Evolutionary conservation across 352 stramenopile genomes (phyloP).

Genomic region (Phytophthora idaei): DNA sequence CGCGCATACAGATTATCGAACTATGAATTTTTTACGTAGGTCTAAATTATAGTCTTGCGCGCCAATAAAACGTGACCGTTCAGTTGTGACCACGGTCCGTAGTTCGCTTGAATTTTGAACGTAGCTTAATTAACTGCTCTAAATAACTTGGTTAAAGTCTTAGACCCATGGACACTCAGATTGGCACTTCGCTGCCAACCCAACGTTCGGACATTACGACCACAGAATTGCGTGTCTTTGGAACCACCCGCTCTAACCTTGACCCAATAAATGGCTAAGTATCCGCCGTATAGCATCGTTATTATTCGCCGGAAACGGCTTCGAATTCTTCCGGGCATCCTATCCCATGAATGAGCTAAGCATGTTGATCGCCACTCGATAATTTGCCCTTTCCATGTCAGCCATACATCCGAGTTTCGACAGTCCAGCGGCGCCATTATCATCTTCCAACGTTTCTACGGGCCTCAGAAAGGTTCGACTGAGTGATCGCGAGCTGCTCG

Average conservation of each 20-base stretch:
- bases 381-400: background rate
- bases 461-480: slow-evolving; percentile 19
- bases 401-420: background rate
- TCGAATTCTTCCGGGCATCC: background rate
- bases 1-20: background rate
- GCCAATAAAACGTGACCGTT: background rate
- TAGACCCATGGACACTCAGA: background rate
- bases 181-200: background rate
- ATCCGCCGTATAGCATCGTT: background rate
- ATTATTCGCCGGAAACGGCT: background rate
- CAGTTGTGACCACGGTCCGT: background rate
- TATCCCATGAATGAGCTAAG: no score
- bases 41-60: background rate
- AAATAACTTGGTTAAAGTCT: no score
- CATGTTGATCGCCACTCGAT: background rate
- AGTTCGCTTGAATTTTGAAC: background rate
- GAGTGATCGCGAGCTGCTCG: slow-evolving; percentile 32
- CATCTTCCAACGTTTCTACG: background rate
- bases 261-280: background rate
- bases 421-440: background rate
- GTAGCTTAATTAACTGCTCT: background rate
- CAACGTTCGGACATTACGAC: background rate
- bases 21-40: background rate
- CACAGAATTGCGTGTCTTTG: background rate
- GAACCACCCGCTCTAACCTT: no score